These are phyloP conservation scores for Ophiosphaerella herpotricha DNA, from an alignment of 2,329 filamentous ascomycete species.

Conservation along the genomic window DNA sequence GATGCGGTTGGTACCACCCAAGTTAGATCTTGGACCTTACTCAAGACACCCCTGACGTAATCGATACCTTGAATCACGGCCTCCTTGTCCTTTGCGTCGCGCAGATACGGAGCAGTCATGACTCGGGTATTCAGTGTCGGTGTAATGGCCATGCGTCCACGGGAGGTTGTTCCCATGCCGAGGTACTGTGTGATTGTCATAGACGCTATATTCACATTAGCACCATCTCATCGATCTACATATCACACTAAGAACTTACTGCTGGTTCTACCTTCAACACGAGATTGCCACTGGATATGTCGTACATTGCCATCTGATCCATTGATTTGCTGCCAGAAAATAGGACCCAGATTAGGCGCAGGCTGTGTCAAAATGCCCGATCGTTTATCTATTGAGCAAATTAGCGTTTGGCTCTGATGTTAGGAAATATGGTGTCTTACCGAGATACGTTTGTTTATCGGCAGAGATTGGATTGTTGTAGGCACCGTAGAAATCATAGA, in stretches of 20 bases:
- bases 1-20: constrained; percentile 57
- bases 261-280: constrained; percentile 56
- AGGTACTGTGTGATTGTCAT: constrained; percentile 59
- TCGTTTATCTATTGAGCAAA: constrained; percentile 39
- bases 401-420: background rate
- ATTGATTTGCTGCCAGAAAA: constrained; percentile 62
- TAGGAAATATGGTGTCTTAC: constrained; percentile 10
- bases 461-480: constrained; percentile 50
- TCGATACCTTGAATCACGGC: constrained; percentile 66
- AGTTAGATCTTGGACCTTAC: constrained; percentile 57
- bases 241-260: constrained; percentile 10
- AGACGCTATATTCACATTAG: constrained; percentile 12
- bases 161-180: constrained; percentile 63
- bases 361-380: constrained; percentile 65
- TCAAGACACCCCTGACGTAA: constrained; percentile 58
- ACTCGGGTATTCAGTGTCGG: constrained; percentile 61
- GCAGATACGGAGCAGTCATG: constrained; percentile 61
- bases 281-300: constrained; percentile 67
- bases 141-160: constrained; percentile 64
- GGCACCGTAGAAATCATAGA: constrained; percentile 68
- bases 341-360: constrained; percentile 65
- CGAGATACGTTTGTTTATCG: constrained; percentile 46
- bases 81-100: constrained; percentile 59
- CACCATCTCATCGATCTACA: constrained; percentile 5
- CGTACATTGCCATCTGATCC: constrained; percentile 62